Percentiles rank a stretch among this genome's conserved stretches.
These are phyloP conservation scores for Polyporus tsugae DNA, from an alignment of 1,284 basidiomycete genomes.

Conservation along the genomic window DNA sequence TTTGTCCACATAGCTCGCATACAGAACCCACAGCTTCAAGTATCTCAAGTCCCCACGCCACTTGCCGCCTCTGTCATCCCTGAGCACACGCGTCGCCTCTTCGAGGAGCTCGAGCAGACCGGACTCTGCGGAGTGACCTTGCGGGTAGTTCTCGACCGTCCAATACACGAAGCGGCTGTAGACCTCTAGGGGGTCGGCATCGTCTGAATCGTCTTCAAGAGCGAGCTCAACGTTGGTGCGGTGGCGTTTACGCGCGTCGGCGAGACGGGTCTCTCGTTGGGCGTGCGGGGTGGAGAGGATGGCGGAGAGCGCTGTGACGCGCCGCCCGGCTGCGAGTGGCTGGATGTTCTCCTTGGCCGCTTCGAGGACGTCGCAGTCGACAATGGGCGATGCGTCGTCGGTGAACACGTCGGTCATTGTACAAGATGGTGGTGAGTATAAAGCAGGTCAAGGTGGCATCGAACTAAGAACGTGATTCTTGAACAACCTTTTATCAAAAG, in stretches of 20 bases:
- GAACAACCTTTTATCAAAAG: no score
- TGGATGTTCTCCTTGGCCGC: conserved; percentile 87
- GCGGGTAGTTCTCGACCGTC: conserved; percentile 75
- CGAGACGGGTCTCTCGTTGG: conserved; percentile 72
- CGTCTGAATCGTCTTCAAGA: conserved; percentile 58
- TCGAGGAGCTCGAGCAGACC: conserved; percentile 86
- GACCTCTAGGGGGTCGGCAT: conserved; percentile 60
- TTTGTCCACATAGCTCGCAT: conserved; percentile 83
- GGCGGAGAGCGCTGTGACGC: conserved; percentile 76
- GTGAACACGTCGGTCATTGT: conserved; percentile 41
- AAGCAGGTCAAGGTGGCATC: not conserved
- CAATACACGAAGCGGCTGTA: conserved; percentile 73
- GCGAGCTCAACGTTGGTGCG: conserved; percentile 62
- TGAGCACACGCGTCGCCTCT: conserved; percentile 80
- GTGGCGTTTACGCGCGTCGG: conserved; percentile 66
- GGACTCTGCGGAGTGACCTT: conserved; percentile 72
- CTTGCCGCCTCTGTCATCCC: conserved; percentile 70
- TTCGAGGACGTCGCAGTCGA: conserved; percentile 83
- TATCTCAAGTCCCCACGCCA: conserved; percentile 83
- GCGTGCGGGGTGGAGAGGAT: conserved; percentile 78
- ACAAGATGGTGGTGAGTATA: not conserved
- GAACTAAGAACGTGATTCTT: no score
- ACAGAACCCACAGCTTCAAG: conserved; percentile 92
- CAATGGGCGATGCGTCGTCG: conserved; percentile 49
- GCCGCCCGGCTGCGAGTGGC: conserved; percentile 75